phyloP scores from a whole-genome alignment of 805 yeast genomes.

The Cyberlindnera mycetangii region DNA sequence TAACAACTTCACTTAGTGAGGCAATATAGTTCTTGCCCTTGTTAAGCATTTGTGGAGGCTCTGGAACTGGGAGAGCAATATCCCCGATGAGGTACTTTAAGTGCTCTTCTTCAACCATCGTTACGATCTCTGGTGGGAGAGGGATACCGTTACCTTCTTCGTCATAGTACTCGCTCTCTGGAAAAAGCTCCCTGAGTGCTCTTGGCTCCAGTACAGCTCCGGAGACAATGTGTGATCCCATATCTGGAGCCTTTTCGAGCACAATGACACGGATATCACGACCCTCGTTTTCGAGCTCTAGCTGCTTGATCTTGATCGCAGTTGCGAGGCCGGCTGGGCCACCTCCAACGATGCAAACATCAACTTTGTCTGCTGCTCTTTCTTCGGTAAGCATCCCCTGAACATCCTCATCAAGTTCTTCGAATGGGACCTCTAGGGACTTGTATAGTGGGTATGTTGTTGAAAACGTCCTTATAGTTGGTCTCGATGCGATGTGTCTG shows the following conservation, averaged over 20 bases:
- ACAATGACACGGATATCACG: conserved; percentile 83
- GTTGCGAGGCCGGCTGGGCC: conserved; percentile 98
- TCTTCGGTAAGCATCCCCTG: conserved; percentile 51
- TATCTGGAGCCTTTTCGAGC: conserved; percentile 87
- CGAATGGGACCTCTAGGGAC: conserved; percentile 29
- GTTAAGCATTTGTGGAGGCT: conserved; percentile 89
- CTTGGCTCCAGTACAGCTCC: conserved; percentile 95
- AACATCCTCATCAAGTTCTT: conserved; percentile 39
- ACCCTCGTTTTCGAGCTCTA: conserved; percentile 54
- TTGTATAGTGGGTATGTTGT: background rate
- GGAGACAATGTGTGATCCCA: conserved; percentile 89
- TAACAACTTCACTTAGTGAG: conserved; percentile 76
- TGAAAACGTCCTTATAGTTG: conserved; percentile 9
- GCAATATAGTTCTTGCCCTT: conserved; percentile 80
- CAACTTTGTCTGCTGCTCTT: conserved; percentile 82
- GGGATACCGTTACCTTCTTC: conserved; percentile 60
- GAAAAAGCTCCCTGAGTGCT: conserved; percentile 80
- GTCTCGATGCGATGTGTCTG: background rate
- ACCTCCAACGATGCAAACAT: conserved; percentile 95
- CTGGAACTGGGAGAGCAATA: conserved; percentile 72
- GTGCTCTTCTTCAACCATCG: conserved; percentile 71
- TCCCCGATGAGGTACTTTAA: conserved; percentile 67
- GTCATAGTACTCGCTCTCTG: conserved; percentile 54
- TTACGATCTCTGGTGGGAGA: conserved; percentile 72
- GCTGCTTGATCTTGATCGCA: conserved; percentile 83